Conservation (phyloP, 2,329 filamentous ascomycete species). For the Eurotiales sp. region DNA sequence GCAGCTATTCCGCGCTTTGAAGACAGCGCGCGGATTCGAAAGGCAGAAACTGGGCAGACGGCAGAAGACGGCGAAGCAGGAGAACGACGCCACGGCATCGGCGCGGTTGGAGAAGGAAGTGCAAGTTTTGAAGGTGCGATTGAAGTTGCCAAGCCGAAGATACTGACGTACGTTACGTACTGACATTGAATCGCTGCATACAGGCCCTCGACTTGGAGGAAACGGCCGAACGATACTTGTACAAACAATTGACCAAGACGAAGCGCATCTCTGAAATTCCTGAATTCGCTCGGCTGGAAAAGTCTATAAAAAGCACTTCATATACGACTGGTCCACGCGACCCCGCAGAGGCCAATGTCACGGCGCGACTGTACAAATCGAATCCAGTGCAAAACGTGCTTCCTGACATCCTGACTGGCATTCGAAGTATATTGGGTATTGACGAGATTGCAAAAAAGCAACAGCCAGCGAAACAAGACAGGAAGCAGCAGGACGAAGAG, state of each 20-base stretch:
- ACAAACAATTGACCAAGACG: conserved; percentile 54
- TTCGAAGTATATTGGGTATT: conserved; percentile 37
- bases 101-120: conserved; percentile 53
- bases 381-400: conserved; percentile 55
- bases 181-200: conserved; percentile 1
- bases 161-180: too few relatives aligned
- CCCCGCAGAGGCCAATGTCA: conserved; percentile 53
- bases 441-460: conserved; percentile 21
- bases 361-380: conserved; percentile 58
- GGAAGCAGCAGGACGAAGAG: not conserved
- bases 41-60: conserved; percentile 60
- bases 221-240: conserved; percentile 52
- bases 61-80: conserved; percentile 51
- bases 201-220: conserved; percentile 49
- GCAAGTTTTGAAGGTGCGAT: conserved; percentile 51
- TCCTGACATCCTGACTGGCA: conserved; percentile 41
- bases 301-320: conserved; percentile 24
- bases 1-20: conserved; percentile 51
- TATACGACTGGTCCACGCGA: conserved; percentile 39
- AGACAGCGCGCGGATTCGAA: conserved; percentile 58
- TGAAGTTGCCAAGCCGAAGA: too few relatives aligned
- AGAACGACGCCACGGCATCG: conserved; percentile 39
- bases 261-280: conserved; percentile 54
- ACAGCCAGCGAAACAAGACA: not conserved
- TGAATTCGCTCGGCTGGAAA: conserved; percentile 41